Percentiles rank a stretch among this genome's conserved stretches.
These are phyloP conservation scores for Pseudozyma tsukubaensis DNA, from an alignment of 1,284 basidiomycete species.

Conservation along the genomic window DNA sequence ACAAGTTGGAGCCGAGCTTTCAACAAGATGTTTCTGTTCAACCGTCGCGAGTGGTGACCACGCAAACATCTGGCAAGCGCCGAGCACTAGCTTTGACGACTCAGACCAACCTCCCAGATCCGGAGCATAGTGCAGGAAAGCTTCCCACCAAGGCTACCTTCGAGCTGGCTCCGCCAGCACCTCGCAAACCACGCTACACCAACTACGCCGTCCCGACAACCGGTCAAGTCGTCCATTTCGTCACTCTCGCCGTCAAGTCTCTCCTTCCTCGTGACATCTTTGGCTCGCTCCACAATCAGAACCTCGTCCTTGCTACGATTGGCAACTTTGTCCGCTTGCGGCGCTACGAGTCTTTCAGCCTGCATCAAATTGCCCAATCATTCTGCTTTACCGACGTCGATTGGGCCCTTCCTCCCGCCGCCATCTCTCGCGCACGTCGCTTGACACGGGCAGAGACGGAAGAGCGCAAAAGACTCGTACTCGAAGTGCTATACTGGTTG, in stretches of 20 bases:
- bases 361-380: slow-evolving; percentile 84
- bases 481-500: slow-evolving; percentile 91
- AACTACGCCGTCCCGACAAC: slow-evolving; percentile 78
- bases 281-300: slow-evolving; percentile 80
- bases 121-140: neutral
- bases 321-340: slow-evolving; percentile 79
- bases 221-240: slow-evolving; percentile 72
- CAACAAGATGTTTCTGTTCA: slow-evolving; percentile 6
- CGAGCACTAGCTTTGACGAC: slow-evolving; percentile 8
- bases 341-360: slow-evolving; percentile 81
- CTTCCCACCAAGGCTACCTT: neutral
- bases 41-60: neutral
- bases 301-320: slow-evolving; percentile 75
- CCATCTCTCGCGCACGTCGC: slow-evolving; percentile 26
- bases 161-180: slow-evolving; percentile 10
- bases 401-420: slow-evolving; percentile 77
- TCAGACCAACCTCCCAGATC: slow-evolving; percentile 2
- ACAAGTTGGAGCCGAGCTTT: slow-evolving; percentile 9
- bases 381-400: slow-evolving; percentile 81
- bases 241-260: slow-evolving; percentile 73
- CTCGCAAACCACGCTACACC: slow-evolving; percentile 78
- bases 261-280: slow-evolving; percentile 83
- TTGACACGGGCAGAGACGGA: slow-evolving; percentile 76
- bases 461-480: slow-evolving; percentile 80
- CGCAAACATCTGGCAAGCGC: neutral